Evolutionary conservation across 805 yeast species (phyloP).

Genomic region (Candida chilensis): DNA sequence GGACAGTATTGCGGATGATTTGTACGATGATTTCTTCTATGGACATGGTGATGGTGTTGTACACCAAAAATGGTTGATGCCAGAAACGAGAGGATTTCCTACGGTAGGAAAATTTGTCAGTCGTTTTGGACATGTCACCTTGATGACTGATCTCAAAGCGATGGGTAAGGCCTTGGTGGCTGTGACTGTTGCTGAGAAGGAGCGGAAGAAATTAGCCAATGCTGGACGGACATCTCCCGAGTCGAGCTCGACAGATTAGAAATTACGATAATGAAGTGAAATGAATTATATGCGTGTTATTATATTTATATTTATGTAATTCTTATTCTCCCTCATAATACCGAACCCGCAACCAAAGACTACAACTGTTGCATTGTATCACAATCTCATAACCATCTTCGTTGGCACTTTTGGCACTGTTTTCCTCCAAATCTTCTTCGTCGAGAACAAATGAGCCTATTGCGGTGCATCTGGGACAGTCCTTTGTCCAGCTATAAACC

Average conservation of each 20-base stretch:
- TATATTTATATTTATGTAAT: too few relatives aligned
- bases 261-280: too few relatives aligned
- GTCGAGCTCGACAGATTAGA: too few relatives aligned
- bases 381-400: constrained; percentile 56
- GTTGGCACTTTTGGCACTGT: constrained; percentile 34
- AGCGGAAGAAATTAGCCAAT: too few relatives aligned
- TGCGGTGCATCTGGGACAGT: constrained; percentile 62
- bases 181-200: constrained; percentile 47
- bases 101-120: constrained; percentile 61
- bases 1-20: constrained; percentile 61
- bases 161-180: constrained; percentile 67
- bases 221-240: too few relatives aligned
- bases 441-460: constrained; percentile 43
- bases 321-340: constrained; percentile 40
- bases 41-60: constrained; percentile 95
- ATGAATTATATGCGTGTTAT: too few relatives aligned
- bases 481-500: constrained; percentile 26
- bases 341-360: constrained; percentile 74
- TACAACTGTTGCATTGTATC: constrained; percentile 77
- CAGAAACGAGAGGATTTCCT: constrained; percentile 65
- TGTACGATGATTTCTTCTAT: constrained; percentile 67
- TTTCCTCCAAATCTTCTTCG: constrained; percentile 52
- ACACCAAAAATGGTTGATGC: constrained; percentile 75
- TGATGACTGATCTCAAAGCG: constrained; percentile 65
- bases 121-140: constrained; percentile 67